Conservation (phyloP, 805 yeast genomes). For the Tetrapisispora nanseiensis region DNA sequence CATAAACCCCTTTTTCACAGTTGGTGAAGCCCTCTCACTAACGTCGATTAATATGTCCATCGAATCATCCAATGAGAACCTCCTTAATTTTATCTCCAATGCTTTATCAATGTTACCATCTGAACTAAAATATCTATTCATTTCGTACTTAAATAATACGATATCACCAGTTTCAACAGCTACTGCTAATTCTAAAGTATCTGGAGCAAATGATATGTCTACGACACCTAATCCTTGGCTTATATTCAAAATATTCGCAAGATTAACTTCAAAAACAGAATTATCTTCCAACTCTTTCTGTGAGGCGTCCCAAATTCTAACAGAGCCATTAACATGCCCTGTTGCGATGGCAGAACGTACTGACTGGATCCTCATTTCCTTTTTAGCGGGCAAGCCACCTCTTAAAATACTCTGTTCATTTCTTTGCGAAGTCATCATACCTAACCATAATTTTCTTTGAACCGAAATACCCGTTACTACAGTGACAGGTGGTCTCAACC, state of each 20-base stretch:
- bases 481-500: constrained; percentile 67
- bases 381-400: constrained; percentile 70
- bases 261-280: constrained; percentile 49
- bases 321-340: constrained; percentile 79
- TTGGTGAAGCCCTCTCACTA: constrained; percentile 41
- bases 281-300: constrained; percentile 58
- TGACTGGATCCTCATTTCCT: constrained; percentile 39
- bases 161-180: constrained; percentile 65
- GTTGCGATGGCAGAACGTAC: constrained; percentile 57
- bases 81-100: constrained; percentile 19
- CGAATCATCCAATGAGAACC: constrained; percentile 15
- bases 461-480: constrained; percentile 45
- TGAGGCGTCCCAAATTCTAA: constrained; percentile 77
- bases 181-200: constrained; percentile 64
- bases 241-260: constrained; percentile 40
- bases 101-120: constrained; percentile 6
- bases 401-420: constrained; percentile 40
- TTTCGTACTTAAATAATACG: constrained; percentile 61
- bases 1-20: constrained; percentile 48
- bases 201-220: constrained; percentile 65
- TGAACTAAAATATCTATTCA: constrained; percentile 38
- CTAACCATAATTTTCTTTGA: constrained; percentile 62
- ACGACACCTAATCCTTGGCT: constrained; percentile 39
- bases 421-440: constrained; percentile 42
- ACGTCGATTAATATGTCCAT: constrained; percentile 36